Evolutionary conservation across 768 basidiomycete species (phyloP).

Genomic region (Mrakia gelida): DNA sequence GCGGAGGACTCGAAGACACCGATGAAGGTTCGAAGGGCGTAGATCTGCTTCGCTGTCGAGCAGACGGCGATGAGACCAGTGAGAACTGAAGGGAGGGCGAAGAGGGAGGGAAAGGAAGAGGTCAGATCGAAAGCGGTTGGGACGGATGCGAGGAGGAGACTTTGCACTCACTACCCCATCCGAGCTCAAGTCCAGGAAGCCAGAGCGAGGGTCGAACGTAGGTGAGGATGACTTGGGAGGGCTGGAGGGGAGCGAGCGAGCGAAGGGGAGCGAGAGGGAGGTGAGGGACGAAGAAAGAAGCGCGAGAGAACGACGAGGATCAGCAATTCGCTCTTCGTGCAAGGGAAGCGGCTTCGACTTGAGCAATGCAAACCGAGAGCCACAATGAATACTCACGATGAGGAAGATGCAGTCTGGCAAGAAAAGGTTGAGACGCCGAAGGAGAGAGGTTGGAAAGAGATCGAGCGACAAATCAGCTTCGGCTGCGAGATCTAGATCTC

Average conservation of each 20-base stretch:
- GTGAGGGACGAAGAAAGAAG: too few relatives aligned
- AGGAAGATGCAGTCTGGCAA: constrained; percentile 28
- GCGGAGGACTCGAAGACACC: constrained; percentile 33
- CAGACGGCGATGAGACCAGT: constrained; percentile 32
- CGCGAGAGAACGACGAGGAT: not conserved
- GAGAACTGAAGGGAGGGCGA: too few relatives aligned
- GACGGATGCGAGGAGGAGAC: not conserved
- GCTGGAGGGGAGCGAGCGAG: constrained; percentile 12
- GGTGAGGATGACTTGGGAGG: constrained; percentile 33
- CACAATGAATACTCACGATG: not conserved
- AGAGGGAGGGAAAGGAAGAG: not conserved
- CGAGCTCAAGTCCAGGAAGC: constrained; percentile 32
- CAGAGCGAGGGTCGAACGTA: constrained; percentile 33
- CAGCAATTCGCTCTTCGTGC: not conserved
- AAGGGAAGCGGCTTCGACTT: too few relatives aligned
- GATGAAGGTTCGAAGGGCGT: constrained; percentile 31
- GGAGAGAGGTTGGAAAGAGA: not conserved
- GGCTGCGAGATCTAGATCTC: not conserved
- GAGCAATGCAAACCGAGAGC: not conserved
- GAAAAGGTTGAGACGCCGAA: not conserved
- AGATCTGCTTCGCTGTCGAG: constrained; percentile 27
- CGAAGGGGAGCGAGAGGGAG: not conserved
- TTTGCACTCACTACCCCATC: constrained; percentile 24
- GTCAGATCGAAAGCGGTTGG: not conserved
- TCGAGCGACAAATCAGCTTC: not conserved